A percentile compares a stretch with the other conserved stretches of the same genome.
phyloP scores from a whole-genome alignment of 371 early-diverging fungal genomes.

The Lichtheimia ornata region DNA sequence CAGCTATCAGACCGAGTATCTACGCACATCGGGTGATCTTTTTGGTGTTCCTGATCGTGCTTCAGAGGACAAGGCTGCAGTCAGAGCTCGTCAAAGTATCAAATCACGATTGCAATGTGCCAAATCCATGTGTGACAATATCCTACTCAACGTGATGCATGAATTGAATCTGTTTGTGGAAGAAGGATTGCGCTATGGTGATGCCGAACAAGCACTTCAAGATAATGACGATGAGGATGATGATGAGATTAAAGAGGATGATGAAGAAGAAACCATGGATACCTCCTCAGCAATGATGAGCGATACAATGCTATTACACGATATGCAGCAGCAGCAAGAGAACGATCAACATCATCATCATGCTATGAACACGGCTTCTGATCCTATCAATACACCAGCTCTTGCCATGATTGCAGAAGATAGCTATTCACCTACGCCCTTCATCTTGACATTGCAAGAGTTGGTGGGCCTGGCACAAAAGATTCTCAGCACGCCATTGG shows the following conservation, averaged over 20 bases:
- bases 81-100: slow-evolving; percentile 27
- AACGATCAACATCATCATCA: no score
- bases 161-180: slow-evolving; percentile 76
- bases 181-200: slow-evolving; percentile 62
- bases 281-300: neutral
- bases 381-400: neutral
- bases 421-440: slow-evolving; percentile 61
- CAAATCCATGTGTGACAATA: slow-evolving; percentile 47
- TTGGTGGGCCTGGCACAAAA: slow-evolving; percentile 56
- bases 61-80: slow-evolving; percentile 19
- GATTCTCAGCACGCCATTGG: slow-evolving; percentile 57
- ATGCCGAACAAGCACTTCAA: slow-evolving; percentile 16
- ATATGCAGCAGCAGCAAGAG: no score
- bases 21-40: slow-evolving; percentile 22
- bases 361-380: neutral
- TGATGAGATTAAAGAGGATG: neutral
- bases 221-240: neutral
- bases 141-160: slow-evolving; percentile 63
- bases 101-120: slow-evolving; percentile 42
- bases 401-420: slow-evolving; percentile 50
- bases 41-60: slow-evolving; percentile 23
- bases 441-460: slow-evolving; percentile 61
- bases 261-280: neutral
- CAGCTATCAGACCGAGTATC: neutral
- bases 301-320: neutral